phyloP scores from a whole-genome alignment of 2,329 filamentous ascomycete species.

The Venturia carpophila region DNA sequence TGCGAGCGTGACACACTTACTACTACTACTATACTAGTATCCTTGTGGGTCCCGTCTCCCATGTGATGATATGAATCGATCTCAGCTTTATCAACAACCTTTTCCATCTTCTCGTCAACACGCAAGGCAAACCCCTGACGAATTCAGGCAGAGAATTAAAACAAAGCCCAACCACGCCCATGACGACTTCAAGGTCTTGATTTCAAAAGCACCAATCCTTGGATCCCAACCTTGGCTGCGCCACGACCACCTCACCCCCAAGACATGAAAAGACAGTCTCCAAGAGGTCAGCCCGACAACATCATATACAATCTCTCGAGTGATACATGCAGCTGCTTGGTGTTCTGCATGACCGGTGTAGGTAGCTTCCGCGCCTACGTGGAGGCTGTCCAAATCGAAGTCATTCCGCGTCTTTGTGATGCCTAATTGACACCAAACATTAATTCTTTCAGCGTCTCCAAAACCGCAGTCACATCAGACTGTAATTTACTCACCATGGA shows the following conservation, averaged over 20 bases:
- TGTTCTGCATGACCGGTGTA: constrained; percentile 10
- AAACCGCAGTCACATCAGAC: neutral
- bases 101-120: too few relatives aligned
- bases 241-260: neutral
- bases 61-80: neutral
- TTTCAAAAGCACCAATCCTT: neutral
- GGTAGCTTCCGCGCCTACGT: constrained; percentile 2
- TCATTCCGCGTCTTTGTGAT: neutral
- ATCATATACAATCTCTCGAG: neutral
- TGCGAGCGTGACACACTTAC: too few relatives aligned
- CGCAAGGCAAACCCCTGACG: neutral
- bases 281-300: neutral
- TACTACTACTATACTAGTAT: too few relatives aligned
- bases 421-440: neutral
- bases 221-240: neutral
- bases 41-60: too few relatives aligned
- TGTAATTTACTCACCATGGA: neutral
- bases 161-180: too few relatives aligned
- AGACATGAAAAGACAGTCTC: neutral
- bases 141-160: neutral
- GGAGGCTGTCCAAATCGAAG: neutral
- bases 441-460: neutral
- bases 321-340: constrained; percentile 1
- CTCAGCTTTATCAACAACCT: neutral
- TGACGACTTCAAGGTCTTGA: too few relatives aligned